Evolutionary conservation across 495 filamentous ascomycete species (phyloP).

Genomic region (Glonium stellatum): DNA sequence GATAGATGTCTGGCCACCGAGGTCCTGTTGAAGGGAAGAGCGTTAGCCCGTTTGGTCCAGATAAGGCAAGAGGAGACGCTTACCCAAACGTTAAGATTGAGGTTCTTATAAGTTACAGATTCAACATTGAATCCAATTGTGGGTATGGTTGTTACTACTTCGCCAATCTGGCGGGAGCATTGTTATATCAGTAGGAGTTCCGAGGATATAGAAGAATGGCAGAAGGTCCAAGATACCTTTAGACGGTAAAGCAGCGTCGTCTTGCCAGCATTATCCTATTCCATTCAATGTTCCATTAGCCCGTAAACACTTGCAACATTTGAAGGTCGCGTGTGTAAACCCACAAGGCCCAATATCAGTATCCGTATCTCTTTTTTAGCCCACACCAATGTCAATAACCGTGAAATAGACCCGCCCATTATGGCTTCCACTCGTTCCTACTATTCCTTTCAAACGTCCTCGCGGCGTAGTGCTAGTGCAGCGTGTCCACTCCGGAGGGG

Average conservation of each 20-base stretch:
- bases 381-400: conserved; percentile 63
- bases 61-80: conserved; percentile 14
- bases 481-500: too few species aligned
- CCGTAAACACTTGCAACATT: not conserved
- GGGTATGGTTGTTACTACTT: conserved; percentile 97
- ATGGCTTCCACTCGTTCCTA: not conserved
- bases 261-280: conserved; percentile 94
- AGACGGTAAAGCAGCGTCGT: conserved; percentile 93
- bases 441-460: not conserved
- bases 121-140: conserved; percentile 99
- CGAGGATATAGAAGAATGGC: not conserved
- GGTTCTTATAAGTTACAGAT: conserved; percentile 91
- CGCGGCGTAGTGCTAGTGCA: too few species aligned
- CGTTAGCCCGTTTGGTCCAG: not conserved
- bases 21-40: conserved; percentile 53
- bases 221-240: conserved; percentile 52
- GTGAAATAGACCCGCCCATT: conserved; percentile 69
- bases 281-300: conserved; percentile 17
- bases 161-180: conserved; percentile 66
- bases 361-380: conserved; percentile 96
- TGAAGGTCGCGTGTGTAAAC: conserved; percentile 18
- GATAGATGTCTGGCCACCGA: conserved; percentile 91
- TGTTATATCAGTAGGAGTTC: not conserved
- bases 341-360: conserved; percentile 87
- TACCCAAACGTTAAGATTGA: conserved; percentile 99